These are phyloP conservation scores for Rubroshorea leprosula DNA, from an alignment of 345 rosid species.

Conservation along the genomic window DNA sequence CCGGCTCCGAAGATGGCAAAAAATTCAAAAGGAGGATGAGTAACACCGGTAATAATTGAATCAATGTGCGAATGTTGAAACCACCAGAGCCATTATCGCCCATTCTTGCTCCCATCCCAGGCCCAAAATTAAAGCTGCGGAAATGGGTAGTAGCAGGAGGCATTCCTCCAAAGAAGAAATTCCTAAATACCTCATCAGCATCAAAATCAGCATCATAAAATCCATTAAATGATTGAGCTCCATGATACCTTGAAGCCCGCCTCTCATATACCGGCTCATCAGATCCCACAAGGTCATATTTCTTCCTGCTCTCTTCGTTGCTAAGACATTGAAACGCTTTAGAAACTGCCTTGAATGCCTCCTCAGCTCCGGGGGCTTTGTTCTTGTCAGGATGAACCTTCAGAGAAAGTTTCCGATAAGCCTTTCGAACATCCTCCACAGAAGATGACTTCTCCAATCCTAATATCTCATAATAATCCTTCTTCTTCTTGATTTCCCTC, in stretches of 20 bases:
- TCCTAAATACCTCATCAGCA: conserved; percentile 89
- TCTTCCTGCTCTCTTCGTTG: conserved; percentile 57
- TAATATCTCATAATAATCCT: conserved; percentile 77
- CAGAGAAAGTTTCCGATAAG: conserved; percentile 77
- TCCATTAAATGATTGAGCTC: conserved; percentile 43
- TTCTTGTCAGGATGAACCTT: conserved; percentile 97
- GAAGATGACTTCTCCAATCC: conserved; percentile 63
- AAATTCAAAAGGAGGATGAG: conserved; percentile 65
- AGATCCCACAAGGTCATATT: conserved; percentile 67
- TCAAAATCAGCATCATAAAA: conserved; percentile 74
- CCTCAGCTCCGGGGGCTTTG: conserved; percentile 91
- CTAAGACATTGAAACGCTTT: conserved; percentile 92
- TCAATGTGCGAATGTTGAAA: conserved; percentile 48
- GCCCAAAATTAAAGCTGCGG: conserved; percentile 59
- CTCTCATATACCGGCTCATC: conserved; percentile 64
- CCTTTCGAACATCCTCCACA: conserved; percentile 78
- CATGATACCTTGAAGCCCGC: conserved; percentile 35
- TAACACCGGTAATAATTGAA: conserved; percentile 77
- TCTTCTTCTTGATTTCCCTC: conserved; percentile 67
- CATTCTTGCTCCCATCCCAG: conserved; percentile 51
- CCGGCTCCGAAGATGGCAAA: conserved; percentile 69
- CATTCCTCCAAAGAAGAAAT: conserved; percentile 90
- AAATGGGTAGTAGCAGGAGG: conserved; percentile 68
- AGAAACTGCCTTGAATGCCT: conserved; percentile 77
- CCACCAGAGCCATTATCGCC: conserved; percentile 54